Evolutionary conservation across 2,329 filamentous ascomycete genomes (phyloP).

Genomic region (Arachnomyces sp.): DNA sequence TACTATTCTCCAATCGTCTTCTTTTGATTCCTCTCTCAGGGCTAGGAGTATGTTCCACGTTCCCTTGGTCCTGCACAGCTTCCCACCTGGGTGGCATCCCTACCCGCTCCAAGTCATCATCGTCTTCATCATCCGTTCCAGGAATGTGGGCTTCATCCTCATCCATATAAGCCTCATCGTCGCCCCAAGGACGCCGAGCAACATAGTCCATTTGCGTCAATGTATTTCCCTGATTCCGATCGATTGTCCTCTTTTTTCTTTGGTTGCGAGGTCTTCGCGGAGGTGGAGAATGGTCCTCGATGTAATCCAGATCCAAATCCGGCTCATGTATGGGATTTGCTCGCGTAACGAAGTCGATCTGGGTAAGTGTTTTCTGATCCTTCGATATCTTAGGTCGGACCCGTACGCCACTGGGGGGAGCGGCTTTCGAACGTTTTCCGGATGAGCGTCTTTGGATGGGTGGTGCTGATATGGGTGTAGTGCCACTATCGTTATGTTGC

Average conservation of each 20-base stretch:
- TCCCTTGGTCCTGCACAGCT: no score
- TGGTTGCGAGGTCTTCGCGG: not conserved
- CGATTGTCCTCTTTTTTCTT: slow-evolving; percentile 14
- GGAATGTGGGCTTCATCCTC: not conserved
- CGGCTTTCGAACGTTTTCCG: no score
- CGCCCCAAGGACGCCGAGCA: slow-evolving; percentile 24
- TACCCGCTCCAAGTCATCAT: not conserved
- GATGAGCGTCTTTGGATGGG: no score
- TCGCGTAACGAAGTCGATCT: slow-evolving; percentile 32
- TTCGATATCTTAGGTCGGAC: slow-evolving; percentile 4
- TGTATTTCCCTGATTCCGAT: slow-evolving; percentile 26
- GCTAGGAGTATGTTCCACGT: no score
- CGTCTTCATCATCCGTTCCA: not conserved
- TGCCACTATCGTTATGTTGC: no score
- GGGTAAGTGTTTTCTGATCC: slow-evolving; percentile 33
- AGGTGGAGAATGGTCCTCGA: slow-evolving; percentile 14
- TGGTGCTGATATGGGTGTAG: no score
- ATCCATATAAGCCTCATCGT: slow-evolving; percentile 3
- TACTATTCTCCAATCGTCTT: no score
- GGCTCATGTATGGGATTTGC: slow-evolving; percentile 11
- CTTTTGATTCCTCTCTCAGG: no score
- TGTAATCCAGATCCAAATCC: slow-evolving; percentile 25
- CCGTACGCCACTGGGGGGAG: no score
- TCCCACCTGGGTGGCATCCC: no score
- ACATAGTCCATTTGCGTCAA: slow-evolving; percentile 38